phyloP scores from a whole-genome alignment of 1,284 basidiomycete genomes.

The Acaromyces ingoldii region DNA sequence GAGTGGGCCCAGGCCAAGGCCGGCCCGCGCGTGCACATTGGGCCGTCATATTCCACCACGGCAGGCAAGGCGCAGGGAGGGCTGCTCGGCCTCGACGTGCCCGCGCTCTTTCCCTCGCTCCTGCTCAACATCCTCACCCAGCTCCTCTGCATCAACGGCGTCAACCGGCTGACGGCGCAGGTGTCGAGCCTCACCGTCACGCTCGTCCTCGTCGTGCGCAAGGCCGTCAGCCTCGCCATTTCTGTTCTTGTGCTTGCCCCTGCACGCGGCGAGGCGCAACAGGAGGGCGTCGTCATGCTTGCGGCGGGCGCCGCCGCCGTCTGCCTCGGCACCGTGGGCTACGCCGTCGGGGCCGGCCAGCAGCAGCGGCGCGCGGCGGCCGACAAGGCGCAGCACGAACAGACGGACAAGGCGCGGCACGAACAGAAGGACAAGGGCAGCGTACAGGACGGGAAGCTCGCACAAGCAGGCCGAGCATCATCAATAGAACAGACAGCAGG shows the following conservation, averaged over 20 bases:
- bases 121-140: constrained; percentile 73
- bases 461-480: too few species aligned
- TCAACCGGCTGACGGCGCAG: constrained; percentile 69
- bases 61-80: not conserved
- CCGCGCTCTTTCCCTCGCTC: constrained; percentile 65
- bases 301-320: constrained; percentile 57
- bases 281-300: constrained; percentile 12
- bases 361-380: not conserved
- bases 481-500: too few species aligned
- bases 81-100: constrained; percentile 54
- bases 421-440: too few species aligned
- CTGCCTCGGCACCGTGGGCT: constrained; percentile 67
- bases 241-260: constrained; percentile 59
- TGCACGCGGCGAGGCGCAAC: constrained; percentile 9
- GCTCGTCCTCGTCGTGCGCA: constrained; percentile 79
- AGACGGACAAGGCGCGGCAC: not conserved
- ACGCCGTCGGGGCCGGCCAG: constrained; percentile 55
- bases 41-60: constrained; percentile 7
- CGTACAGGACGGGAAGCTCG: too few species aligned
- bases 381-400: not conserved
- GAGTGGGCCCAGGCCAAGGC: constrained; percentile 27
- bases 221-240: constrained; percentile 76
- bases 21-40: constrained; percentile 32
- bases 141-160: constrained; percentile 80
- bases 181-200: constrained; percentile 79